Evolutionary conservation across 345 rosid species (phyloP), one percentile per base, ranked within the genome.

Genomic region (Crucihimalaya himalaica): DNA sequence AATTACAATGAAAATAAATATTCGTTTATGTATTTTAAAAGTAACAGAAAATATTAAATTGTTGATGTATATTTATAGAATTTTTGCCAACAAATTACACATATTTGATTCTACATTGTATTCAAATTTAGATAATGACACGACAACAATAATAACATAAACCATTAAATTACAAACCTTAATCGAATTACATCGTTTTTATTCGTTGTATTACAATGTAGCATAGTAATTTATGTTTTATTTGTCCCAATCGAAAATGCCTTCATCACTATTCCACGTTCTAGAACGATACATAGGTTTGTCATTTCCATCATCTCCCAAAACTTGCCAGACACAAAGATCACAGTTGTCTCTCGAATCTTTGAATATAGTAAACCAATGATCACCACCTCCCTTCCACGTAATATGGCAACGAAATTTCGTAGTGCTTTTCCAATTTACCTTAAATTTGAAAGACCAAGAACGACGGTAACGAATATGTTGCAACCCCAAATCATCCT

Each of bases 311-410:
- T 14, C 42, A 37, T 37, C 42, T 37, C 42, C 42, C 12, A 37
- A 9, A 4, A 37, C 42, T 3, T 5, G 13, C 42, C 42, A 37
- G 14, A 9, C 2, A 37, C 42, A 37, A 2, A 9, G 3, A 37
- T 37, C 42, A 37, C 14, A 37, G 5, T 37, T 14, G 19, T 66
- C 45, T 52, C 57, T 66, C 0, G 15, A 0, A 15, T 51, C 42
- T 15, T 37, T 11, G n/a, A 51, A 66, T 15, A 37, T 16, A 4
- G 71, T 66, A 52, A 66, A 21, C 21, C 47, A 66, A 23, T 66
- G 71, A 52, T 52, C 60, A 35, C 71, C 71, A 52, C 71, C 71
- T 13, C 60, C 50, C 4, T n/a, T 40, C 60, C 60, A 66, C 6
- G 71, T 66, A 1, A 66, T 1, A 51, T 66, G 71, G 5, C 71